A percentile compares a stretch with the other conserved stretches of the same genome.
Evolutionary conservation across 2,329 filamentous ascomycete genomes (phyloP).

Genomic region (Xylaria sp.): DNA sequence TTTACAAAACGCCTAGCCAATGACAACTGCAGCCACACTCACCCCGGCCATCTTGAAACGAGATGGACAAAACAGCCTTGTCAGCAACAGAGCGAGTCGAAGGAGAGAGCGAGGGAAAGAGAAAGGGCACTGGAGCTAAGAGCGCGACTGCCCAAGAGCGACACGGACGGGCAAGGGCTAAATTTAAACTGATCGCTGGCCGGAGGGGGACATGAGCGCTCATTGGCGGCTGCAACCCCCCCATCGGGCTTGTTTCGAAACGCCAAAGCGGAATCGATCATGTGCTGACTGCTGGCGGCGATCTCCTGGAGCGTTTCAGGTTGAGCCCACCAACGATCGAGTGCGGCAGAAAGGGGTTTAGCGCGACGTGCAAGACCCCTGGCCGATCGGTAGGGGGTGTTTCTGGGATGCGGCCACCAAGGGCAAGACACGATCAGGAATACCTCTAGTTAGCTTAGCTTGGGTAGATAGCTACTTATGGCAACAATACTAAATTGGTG

Average conservation of each 20-base stretch:
- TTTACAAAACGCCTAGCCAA: slow-evolving; percentile 28
- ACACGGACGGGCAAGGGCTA: slow-evolving; percentile 16
- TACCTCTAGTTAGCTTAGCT: too few relatives aligned
- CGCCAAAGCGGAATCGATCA: slow-evolving; percentile 42
- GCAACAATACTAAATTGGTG: too few relatives aligned
- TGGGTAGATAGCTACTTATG: too few relatives aligned
- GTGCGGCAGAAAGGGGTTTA: slow-evolving; percentile 33
- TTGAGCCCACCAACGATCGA: slow-evolving; percentile 44
- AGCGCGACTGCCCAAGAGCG: too few relatives aligned
- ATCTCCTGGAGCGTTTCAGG: slow-evolving; percentile 48
- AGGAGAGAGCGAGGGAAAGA: too few relatives aligned
- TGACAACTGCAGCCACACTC: slow-evolving; percentile 16
- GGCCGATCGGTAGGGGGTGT: slow-evolving; percentile 19
- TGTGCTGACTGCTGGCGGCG: slow-evolving; percentile 38
- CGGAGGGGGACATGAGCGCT: slow-evolving; percentile 7
- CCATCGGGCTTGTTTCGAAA: slow-evolving; percentile 48
- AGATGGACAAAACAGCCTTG: slow-evolving; percentile 33
- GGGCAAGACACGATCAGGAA: background rate
- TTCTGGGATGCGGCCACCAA: slow-evolving; percentile 15
- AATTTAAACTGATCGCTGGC: slow-evolving; percentile 37
- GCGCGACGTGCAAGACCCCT: slow-evolving; percentile 19
- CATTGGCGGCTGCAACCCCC: slow-evolving; percentile 36
- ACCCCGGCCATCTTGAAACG: slow-evolving; percentile 29
- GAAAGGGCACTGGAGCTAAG: background rate
- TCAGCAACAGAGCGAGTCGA: slow-evolving; percentile 22